phyloP scores from a whole-genome alignment of 805 yeast species.

The Ogataea ganodermae region DNA sequence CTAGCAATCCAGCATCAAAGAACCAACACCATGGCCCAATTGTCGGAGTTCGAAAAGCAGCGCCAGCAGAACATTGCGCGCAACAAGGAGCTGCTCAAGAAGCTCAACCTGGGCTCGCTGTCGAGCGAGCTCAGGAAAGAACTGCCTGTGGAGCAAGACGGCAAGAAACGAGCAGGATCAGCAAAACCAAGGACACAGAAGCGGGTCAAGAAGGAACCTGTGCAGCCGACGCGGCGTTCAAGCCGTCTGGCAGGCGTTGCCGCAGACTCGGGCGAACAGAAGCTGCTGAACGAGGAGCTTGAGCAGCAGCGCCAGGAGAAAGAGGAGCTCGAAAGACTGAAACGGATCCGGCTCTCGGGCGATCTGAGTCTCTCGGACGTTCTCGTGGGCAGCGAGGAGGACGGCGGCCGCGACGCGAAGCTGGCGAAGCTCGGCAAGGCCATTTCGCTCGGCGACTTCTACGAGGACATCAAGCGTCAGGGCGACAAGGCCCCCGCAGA shows the following conservation, averaged over 20 bases:
- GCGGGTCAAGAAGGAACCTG: conserved; percentile 33
- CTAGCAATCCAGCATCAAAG: too few species aligned
- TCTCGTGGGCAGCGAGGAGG: conserved; percentile 36
- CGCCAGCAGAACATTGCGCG: conserved; percentile 80
- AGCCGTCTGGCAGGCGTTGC: conserved; percentile 75
- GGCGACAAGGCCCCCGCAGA: conserved; percentile 39
- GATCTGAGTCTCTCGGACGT: conserved; percentile 65
- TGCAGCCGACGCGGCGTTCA: conserved; percentile 70
- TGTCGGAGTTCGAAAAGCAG: conserved; percentile 70
- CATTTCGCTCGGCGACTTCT: conserved; percentile 72
- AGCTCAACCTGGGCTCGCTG: conserved; percentile 65
- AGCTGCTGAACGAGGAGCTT: conserved; percentile 40
- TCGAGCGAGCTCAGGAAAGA: conserved; percentile 55
- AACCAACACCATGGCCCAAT: conserved; percentile 25
- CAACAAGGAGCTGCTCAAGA: conserved; percentile 71
- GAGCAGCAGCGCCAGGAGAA: conserved; percentile 40
- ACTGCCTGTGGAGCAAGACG: conserved; percentile 26
- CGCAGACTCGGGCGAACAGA: conserved; percentile 46
- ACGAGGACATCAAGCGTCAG: conserved; percentile 47
- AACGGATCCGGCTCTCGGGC: conserved; percentile 62
- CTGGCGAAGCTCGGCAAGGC: conserved; percentile 46
- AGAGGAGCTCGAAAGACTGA: conserved; percentile 44
- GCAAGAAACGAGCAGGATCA: conserved; percentile 34
- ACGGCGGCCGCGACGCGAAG: conserved; percentile 31
- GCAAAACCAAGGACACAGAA: conserved; percentile 24